Base-by-base conservation (phyloP, 1,284 basidiomycete genomes). In the Phaffia rhodozyma region DNA sequence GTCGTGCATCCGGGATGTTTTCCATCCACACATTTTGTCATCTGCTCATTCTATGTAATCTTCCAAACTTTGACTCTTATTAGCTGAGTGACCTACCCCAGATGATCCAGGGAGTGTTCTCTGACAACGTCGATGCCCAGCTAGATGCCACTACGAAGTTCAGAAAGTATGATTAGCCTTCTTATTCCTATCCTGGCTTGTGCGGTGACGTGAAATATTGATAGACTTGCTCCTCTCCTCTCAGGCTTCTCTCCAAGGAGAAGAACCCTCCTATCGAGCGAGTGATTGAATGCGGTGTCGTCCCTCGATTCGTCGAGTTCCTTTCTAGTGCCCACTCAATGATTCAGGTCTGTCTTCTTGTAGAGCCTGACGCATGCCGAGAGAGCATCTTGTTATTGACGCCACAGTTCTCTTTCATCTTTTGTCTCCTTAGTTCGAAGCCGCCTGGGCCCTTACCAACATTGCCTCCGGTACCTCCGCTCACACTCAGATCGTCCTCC, bases 241-340 rank as follows among this genome's bases (percentile, higher is more conserved):
- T 49, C 56, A 75, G 74, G 75, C 81, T 96, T 55, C 84, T 98
- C 66, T 97, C 94, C 70, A 99, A 99, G 81, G 94, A 99, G 80
- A 94, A 93, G 81, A 99, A 97, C 76, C 94, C 94, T 49, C 94
- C 94, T n/a, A 99, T 99, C 75, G 96, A 98, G 77, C 86, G 86
- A 73, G 96, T 99, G 70, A 98, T 99, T 75, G 90, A 92, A 72
- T 96, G 92, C 76, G 89, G 91, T 67, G 94, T 99, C 61, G 91
- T 99, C 48, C 89, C 91, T 66, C 89, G 94, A 67, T 98, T 99
- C 71, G 96, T 98, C 66, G 86, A 97, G 76, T 98, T 97, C 78
- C 80, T 99, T 69, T 82, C 84, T 70, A 86, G 81, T 69, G 85
- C 85, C 64, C 89, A 94, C 76, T 86, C 90, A 60, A 94, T 97